Conservation (phyloP, 345 rosid species). For the Boechera retrofracta region DNA sequence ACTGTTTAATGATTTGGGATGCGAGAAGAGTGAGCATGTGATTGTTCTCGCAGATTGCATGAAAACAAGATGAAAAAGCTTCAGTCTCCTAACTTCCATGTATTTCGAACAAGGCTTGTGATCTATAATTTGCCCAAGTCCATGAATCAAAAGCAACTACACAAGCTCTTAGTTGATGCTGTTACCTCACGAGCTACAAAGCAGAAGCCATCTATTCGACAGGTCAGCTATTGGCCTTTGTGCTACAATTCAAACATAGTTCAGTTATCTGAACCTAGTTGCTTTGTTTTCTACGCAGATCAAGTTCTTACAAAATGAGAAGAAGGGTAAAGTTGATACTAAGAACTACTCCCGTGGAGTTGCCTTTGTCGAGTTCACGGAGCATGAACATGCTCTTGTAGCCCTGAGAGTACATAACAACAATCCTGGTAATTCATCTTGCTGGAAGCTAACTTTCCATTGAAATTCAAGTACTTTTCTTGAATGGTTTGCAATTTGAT, state of each 20-base stretch:
- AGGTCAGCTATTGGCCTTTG: slow-evolving; percentile 53
- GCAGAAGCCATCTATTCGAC: slow-evolving; percentile 82
- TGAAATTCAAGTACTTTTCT: not conserved
- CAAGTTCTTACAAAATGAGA: slow-evolving; percentile 68
- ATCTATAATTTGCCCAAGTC: slow-evolving; percentile 87
- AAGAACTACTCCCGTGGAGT: slow-evolving; percentile 84
- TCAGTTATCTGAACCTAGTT: slow-evolving; percentile 15
- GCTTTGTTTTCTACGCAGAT: slow-evolving; percentile 54
- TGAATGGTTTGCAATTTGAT: not conserved
- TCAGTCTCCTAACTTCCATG: slow-evolving; percentile 91
- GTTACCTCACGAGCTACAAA: slow-evolving; percentile 89
- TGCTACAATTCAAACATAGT: slow-evolving; percentile 14
- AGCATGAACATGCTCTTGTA: slow-evolving; percentile 89
- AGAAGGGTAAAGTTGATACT: slow-evolving; percentile 65
- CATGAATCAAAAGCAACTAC: slow-evolving; percentile 69
- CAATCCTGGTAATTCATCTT: slow-evolving; percentile 65
- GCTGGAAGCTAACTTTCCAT: not conserved
- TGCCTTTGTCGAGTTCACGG: slow-evolving; percentile 84
- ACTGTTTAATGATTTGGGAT: slow-evolving; percentile 15
- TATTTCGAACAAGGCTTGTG: slow-evolving; percentile 78
- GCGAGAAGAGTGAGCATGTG: slow-evolving; percentile 28
- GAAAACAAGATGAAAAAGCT: slow-evolving; percentile 87
- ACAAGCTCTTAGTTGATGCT: slow-evolving; percentile 70
- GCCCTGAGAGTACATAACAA: slow-evolving; percentile 94
- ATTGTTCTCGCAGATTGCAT: slow-evolving; percentile 62